phyloP scores from a whole-genome alignment of 768 basidiomycete species.

The Suillus spraguei region DNA sequence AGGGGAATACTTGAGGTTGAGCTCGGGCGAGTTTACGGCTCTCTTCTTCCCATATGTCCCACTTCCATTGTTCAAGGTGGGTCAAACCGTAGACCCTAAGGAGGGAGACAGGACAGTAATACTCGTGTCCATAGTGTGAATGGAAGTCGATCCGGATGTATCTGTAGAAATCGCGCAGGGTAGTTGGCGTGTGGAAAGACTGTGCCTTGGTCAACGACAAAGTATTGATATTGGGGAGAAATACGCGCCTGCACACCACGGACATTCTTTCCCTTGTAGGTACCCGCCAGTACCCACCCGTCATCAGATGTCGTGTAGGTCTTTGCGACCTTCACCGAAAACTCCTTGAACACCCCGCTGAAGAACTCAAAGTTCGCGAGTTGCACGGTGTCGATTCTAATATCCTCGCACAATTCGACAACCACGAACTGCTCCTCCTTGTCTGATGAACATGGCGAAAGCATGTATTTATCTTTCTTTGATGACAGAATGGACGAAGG shows the following conservation, averaged over 20 bases:
- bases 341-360: slow-evolving; percentile 93
- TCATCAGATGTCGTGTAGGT: slow-evolving; percentile 64
- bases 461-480: slow-evolving; percentile 95
- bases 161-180: slow-evolving; percentile 84
- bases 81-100: slow-evolving; percentile 94
- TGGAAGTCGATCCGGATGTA: slow-evolving; percentile 94
- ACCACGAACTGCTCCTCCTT: slow-evolving; percentile 71
- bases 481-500: slow-evolving; percentile 82
- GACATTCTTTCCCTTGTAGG: slow-evolving; percentile 84
- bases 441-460: slow-evolving; percentile 79
- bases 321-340: slow-evolving; percentile 85
- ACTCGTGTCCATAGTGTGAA: slow-evolving; percentile 92
- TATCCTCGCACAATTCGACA: slow-evolving; percentile 97
- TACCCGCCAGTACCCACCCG: slow-evolving; percentile 75
- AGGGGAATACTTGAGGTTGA: neutral
- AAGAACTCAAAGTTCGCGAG: slow-evolving; percentile 98
- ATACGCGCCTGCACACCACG: slow-evolving; percentile 83
- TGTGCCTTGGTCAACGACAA: slow-evolving; percentile 26
- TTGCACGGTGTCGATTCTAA: slow-evolving; percentile 94
- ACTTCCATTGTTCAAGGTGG: slow-evolving; percentile 95
- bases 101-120: slow-evolving; percentile 93
- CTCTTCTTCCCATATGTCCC: slow-evolving; percentile 82
- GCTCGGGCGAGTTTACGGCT: slow-evolving; percentile 45
- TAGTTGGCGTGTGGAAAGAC: slow-evolving; percentile 79
- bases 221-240: slow-evolving; percentile 4